Evolutionary conservation across 352 stramenopile genomes (phyloP), one percentile per base, ranked within the genome.

Genomic region (Phytophthora macrochlamydospora): DNA sequence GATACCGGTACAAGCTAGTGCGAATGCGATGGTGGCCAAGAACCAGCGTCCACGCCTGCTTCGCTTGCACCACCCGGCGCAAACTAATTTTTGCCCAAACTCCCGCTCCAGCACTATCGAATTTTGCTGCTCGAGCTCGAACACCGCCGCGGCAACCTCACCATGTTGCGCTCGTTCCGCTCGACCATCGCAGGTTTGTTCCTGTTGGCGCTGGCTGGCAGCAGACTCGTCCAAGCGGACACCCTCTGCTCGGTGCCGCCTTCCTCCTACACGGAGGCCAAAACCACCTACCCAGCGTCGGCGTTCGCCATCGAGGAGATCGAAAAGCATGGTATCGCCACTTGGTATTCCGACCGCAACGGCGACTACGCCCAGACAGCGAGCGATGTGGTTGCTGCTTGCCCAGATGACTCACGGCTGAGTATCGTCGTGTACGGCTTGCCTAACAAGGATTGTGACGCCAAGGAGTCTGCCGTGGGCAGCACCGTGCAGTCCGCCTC

Each of bases 361-460:
- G 73, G 68, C 55, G 65, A 85, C 64, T 80, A 85, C 58, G 65
- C 60, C 8, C 43, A 70, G 18, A 75, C 62, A 9, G 67, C 71
- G 1, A 46, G 62, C 45, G 38, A 74, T 33, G 63, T 90, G 8
- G 70, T 87, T 31, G 45, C 59, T 18, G 54, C 57, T 14, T 89
- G 81, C 45, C 32, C 64, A 4, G 56, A 75, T 32, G 69, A 76
- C 24, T 76, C 77, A 38, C 78, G 81, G 6, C 64, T 91, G 18
- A 89, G 64, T 57, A 55, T 91, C 38, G 80, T 92, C 6, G 73
- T 92, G 45, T 91, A 92, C 69, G 85, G 83, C 3, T 61, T 93
- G 24, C 80, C 83, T 4, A 86, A 91, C 67, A 92, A 92, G 54
- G 83, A 94, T 71, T 94, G 85, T 50, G 74, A 78, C 4, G 78